Conservation (phyloP, 495 filamentous ascomycete genomes). For the Paragyromitra xinjiangensis region DNA sequence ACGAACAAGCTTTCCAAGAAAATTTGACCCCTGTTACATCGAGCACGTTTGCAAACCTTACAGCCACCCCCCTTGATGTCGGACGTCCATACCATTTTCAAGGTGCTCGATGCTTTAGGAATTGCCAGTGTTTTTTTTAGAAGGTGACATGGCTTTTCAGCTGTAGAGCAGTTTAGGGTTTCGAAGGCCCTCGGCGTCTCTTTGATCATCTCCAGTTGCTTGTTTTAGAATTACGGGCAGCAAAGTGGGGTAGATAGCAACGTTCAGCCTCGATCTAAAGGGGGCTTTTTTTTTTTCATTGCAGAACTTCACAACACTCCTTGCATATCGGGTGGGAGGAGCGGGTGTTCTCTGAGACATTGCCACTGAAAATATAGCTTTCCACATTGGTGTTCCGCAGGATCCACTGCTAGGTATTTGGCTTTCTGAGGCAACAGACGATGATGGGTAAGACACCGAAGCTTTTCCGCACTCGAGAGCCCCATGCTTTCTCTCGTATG, state of each 20-base stretch:
- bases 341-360: not conserved
- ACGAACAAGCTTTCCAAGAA: constrained; percentile 29
- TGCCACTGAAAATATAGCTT: not conserved
- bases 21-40: constrained; percentile 1
- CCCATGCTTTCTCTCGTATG: too few relatives aligned
- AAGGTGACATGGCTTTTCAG: not conserved
- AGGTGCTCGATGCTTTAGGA: not conserved
- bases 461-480: not conserved
- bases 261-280: not conserved
- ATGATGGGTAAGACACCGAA: not conserved
- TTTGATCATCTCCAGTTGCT: too few relatives aligned
- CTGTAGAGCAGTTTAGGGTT: not conserved
- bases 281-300: too few relatives aligned
- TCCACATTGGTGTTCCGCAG: not conserved
- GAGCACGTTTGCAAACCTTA: constrained; percentile 4
- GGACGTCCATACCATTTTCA: not conserved
- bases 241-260: not conserved
- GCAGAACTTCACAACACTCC: not conserved
- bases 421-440: too few relatives aligned
- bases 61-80: not conserved
- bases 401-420: not conserved
- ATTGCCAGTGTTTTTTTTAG: not conserved
- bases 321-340: not conserved
- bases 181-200: too few relatives aligned
- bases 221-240: not conserved